Evolutionary conservation across 176 grass and related monocot genomes (phyloP).

Genomic region (Rhynchospora breviuscula): DNA sequence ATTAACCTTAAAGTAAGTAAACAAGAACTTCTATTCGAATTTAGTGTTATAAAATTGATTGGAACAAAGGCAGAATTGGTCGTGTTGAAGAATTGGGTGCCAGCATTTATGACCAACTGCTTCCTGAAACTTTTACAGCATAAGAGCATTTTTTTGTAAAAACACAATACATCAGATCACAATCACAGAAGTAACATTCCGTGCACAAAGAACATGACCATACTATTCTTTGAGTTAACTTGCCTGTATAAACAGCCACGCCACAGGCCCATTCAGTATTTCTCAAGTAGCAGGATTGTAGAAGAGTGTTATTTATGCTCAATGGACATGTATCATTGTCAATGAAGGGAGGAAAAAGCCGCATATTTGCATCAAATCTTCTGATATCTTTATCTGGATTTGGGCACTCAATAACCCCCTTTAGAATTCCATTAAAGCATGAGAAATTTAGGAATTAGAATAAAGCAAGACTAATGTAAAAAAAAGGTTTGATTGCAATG

Average conservation of each 20-base stretch:
- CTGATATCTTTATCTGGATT: conserved; percentile 92
- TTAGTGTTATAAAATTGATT: neutral
- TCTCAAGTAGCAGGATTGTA: conserved; percentile 96
- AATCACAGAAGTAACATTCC: neutral
- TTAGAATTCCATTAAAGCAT: conserved; percentile 32
- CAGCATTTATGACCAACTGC: neutral
- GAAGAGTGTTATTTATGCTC: conserved; percentile 86
- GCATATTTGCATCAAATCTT: conserved; percentile 97
- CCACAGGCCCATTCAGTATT: conserved; percentile 99
- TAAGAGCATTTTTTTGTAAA: neutral
- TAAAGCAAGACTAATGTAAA: conserved; percentile 16
- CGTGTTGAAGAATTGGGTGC: neutral
- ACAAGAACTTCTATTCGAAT: neutral
- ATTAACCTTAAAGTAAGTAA: neutral
- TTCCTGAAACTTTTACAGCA: neutral
- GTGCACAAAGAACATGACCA: neutral
- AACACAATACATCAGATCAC: neutral
- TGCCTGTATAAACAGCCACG: conserved; percentile 92
- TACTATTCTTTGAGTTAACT: conserved; percentile 2
- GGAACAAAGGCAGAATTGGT: neutral
- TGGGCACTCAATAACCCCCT: conserved; percentile 93
- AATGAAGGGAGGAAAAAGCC: conserved; percentile 94
- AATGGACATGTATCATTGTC: conserved; percentile 84
- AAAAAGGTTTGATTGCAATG: neutral
- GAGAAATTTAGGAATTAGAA: conserved; percentile 22